A percentile compares a stretch with the other conserved stretches of the same genome.
Conservation (phyloP, 192 early-diverging fungal species). For the Helicostylum pulchrum region DNA sequence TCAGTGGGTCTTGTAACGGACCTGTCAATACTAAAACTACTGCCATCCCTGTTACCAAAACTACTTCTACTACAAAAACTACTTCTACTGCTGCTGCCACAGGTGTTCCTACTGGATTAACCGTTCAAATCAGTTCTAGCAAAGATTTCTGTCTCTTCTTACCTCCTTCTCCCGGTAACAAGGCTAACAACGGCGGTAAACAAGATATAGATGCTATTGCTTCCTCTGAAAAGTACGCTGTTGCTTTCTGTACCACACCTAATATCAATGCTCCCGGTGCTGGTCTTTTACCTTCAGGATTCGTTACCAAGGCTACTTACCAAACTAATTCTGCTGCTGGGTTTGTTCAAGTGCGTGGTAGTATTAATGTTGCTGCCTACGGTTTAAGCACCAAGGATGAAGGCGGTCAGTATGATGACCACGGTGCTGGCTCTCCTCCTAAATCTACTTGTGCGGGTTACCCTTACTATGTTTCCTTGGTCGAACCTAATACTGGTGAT, state of each 20-base stretch:
- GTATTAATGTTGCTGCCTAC: slow-evolving; percentile 30
- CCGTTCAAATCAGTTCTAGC: slow-evolving; percentile 13
- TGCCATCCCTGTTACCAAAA: slow-evolving; percentile 12
- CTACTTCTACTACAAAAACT: background rate
- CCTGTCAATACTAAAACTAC: slow-evolving; percentile 7
- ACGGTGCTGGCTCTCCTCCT: slow-evolving; percentile 25
- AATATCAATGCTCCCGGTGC: slow-evolving; percentile 37
- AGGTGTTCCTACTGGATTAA: slow-evolving; percentile 18
- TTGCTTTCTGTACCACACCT: slow-evolving; percentile 45
- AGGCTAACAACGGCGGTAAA: slow-evolving; percentile 13
- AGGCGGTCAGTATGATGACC: slow-evolving; percentile 40
- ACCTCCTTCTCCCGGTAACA: slow-evolving; percentile 38
- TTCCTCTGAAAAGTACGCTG: slow-evolving; percentile 39
- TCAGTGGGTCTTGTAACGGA: slow-evolving; percentile 2
- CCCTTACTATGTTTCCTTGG: slow-evolving; percentile 34
- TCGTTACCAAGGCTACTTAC: slow-evolving; percentile 27
- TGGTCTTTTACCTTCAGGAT: slow-evolving; percentile 32
- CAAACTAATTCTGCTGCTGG: slow-evolving; percentile 27
- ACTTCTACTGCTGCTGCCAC: slow-evolving; percentile 8
- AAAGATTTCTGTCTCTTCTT: slow-evolving; percentile 37
- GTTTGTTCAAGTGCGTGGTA: slow-evolving; percentile 40
- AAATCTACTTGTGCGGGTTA: slow-evolving; percentile 29
- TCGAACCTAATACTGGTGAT: slow-evolving; percentile 32
- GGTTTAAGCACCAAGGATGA: slow-evolving; percentile 21
- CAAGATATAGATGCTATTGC: slow-evolving; percentile 38